Conservation (phyloP, 371 early-diverging fungal genomes). For the Dichotomocladium elegans region DNA sequence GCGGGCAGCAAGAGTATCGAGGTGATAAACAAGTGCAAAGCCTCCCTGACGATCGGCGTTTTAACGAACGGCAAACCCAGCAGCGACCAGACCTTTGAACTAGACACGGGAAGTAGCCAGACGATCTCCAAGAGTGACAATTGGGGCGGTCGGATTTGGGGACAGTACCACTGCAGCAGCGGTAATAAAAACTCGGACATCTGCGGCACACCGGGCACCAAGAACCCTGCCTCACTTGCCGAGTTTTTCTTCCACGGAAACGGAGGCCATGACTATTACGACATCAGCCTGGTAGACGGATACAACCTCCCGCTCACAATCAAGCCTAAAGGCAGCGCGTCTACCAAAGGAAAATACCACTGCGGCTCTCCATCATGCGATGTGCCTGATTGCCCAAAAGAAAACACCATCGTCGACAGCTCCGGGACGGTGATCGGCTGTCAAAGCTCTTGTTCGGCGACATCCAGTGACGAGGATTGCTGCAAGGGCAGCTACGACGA, state of each 20-base stretch:
- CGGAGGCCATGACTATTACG: conserved; percentile 38
- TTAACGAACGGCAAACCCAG: conserved; percentile 32
- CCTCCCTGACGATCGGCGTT: conserved; percentile 28
- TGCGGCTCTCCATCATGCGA: conserved; percentile 34
- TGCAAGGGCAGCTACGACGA: conserved; percentile 28
- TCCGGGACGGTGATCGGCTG: conserved; percentile 31
- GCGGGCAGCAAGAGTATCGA: conserved; percentile 18
- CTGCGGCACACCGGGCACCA: conserved; percentile 38
- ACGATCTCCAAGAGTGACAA: conserved; percentile 23
- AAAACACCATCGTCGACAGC: conserved; percentile 22
- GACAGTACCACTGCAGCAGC: conserved; percentile 5
- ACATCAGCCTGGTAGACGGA: conserved; percentile 46
- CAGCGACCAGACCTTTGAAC: conserved; percentile 27
- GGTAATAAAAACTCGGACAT: conserved; percentile 4
- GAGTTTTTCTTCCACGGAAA: conserved; percentile 44
- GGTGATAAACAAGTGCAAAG: conserved; percentile 29
- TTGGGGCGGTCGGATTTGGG: conserved; percentile 51
- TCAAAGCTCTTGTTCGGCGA: conserved; percentile 29
- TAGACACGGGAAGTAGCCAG: conserved; percentile 27
- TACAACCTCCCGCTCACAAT: conserved; percentile 38
- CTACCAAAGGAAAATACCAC: conserved; percentile 17
- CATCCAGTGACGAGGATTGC: conserved; percentile 18
- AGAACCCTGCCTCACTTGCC: conserved; percentile 43
- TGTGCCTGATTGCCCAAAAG: conserved; percentile 25
- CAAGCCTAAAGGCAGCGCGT: conserved; percentile 2